Percentiles rank a stretch among this genome's conserved stretches.
phyloP scores from a whole-genome alignment of 2,329 filamentous ascomycete species.

The Aspergillus pseudotamarii region DNA sequence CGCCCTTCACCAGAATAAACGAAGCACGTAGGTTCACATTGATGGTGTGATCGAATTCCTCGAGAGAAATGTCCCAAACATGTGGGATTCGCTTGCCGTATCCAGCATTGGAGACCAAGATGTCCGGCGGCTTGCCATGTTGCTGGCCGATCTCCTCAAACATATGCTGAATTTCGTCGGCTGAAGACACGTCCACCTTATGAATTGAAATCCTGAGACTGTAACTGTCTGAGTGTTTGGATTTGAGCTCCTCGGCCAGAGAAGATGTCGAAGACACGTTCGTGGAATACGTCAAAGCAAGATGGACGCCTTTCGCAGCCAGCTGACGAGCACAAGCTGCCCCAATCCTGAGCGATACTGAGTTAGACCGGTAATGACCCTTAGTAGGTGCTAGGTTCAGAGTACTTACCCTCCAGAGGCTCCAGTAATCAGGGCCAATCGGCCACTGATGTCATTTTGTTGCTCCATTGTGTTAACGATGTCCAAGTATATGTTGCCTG shows the following conservation, averaged over 20 bases:
- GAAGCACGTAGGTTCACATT: constrained; percentile 64
- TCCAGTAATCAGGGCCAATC: constrained; percentile 62
- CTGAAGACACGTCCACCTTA: constrained; percentile 60
- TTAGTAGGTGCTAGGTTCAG: neutral
- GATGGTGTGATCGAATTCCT: constrained; percentile 67
- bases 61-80: constrained; percentile 62
- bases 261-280: constrained; percentile 51
- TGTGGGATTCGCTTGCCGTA: constrained; percentile 63
- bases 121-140: constrained; percentile 61
- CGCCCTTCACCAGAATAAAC: constrained; percentile 64
- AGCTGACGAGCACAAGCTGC: constrained; percentile 60
- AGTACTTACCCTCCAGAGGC: constrained; percentile 61
- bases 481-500: neutral
- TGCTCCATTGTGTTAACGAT: constrained; percentile 17
- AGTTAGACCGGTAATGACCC: neutral
- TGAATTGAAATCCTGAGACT: constrained; percentile 55
- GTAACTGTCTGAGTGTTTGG: constrained; percentile 29
- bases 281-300: constrained; percentile 63
- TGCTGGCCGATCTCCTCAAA: constrained; percentile 57
- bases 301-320: constrained; percentile 53
- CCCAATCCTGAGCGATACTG: constrained; percentile 56
- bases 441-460: constrained; percentile 54
- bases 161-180: constrained; percentile 56
- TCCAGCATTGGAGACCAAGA: constrained; percentile 68
- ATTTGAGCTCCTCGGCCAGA: constrained; percentile 48